Evolutionary conservation across 495 filamentous ascomycete genomes (phyloP).

Genomic region (Aspergillus kassunensis): DNA sequence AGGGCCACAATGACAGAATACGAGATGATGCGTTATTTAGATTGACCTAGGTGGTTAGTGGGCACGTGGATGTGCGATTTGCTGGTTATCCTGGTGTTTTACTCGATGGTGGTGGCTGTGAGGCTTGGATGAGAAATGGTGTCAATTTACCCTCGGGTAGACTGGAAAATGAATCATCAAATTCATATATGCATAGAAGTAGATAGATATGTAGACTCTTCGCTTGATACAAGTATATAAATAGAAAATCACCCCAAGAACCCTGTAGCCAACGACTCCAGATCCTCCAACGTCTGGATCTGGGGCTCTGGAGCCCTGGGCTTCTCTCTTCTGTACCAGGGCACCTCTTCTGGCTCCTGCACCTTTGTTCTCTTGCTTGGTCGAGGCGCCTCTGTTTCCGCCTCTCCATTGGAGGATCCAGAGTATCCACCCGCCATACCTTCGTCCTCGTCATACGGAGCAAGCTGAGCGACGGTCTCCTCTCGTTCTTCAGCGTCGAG

Average conservation of each 20-base stretch:
- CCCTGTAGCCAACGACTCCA: slow-evolving; percentile 82
- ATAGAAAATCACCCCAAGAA: slow-evolving; percentile 53
- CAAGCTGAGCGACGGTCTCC: slow-evolving; percentile 40
- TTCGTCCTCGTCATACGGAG: slow-evolving; percentile 35
- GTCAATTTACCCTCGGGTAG: too few species aligned
- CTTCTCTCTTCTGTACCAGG: slow-evolving; percentile 44
- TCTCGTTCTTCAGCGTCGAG: slow-evolving; percentile 36
- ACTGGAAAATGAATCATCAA: background rate
- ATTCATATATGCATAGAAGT: background rate
- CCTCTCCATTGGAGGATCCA: slow-evolving; percentile 28
- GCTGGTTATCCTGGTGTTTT: background rate
- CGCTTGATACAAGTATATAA: slow-evolving; percentile 1
- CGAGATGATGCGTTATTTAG: background rate
- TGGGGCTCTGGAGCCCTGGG: slow-evolving; percentile 39
- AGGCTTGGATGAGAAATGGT: background rate
- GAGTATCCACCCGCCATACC: slow-evolving; percentile 41
- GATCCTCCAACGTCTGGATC: slow-evolving; percentile 82
- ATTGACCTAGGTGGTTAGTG: too few species aligned
- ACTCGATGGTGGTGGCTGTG: background rate
- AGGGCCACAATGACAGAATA: background rate
- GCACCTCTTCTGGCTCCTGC: slow-evolving; percentile 29
- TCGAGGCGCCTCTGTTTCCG: slow-evolving; percentile 25
- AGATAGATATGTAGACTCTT: background rate
- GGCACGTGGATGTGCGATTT: background rate
- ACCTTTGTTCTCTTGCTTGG: slow-evolving; percentile 46